Base-by-base conservation (phyloP, 2,329 filamentous ascomycete species). In the Monilinia aucupariae region DNA sequence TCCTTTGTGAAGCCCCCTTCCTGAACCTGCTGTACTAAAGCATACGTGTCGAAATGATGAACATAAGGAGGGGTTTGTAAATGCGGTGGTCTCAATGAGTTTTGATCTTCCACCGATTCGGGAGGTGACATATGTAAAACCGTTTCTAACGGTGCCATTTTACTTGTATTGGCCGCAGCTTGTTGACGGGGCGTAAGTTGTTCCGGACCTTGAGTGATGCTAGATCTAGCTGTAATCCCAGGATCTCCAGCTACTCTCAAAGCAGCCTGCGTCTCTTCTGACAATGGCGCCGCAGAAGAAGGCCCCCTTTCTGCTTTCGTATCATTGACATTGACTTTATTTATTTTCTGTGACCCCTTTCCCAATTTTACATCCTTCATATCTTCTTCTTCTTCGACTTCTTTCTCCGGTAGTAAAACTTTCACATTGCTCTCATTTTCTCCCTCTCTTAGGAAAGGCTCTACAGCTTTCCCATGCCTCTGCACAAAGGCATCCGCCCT, bases 21-120 rank as follows among this genome's bases (percentile, higher is more conserved):
- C 22, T 86, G 82, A 20, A 99, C 85, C 70, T 91, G 85, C 72
- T 89, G 88, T 20, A 97, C 94, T 6, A 97, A 83, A 17, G 86
- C 87, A 76, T 94, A 99, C 30, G 88, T 96, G 77, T 99, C 93
- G 76, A 99, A 99, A 77, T 97, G 92, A 77, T 99, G 94, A 41
- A 96, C 86, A 73, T 96, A 96, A 1, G 87, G 89, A 9, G 90
- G 85, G 0, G 90, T 83, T 54, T 85, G 81, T 73, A 89, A 83
- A 73, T 92, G 86, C 5, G 88, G 88, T 27, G 84, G 82, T 68
- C 82, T 81, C 54, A 78, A 75, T 32, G 78, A 71, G 59, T 78
- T 71, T 51, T 71, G 63, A 43, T 72, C 65, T 50, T 74, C 72
- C 15, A 69, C 68, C n/a, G 71, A 71, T 52, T 78, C 74, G 9